These are phyloP conservation scores for Torulaspora microellipsoides DNA, from an alignment of 805 yeast species.

Conservation along the genomic window DNA sequence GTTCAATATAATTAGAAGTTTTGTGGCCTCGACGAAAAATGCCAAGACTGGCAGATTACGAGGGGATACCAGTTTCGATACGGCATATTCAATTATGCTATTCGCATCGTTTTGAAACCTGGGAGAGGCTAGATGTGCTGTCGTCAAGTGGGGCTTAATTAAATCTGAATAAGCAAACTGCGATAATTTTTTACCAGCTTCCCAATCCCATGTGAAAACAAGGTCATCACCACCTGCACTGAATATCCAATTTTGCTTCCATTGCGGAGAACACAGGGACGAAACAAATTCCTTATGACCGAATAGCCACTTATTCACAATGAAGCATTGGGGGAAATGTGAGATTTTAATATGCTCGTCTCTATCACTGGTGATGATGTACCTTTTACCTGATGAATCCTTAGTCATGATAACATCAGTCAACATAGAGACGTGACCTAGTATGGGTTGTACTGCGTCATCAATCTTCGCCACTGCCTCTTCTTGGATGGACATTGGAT, in stretches of 20 bases:
- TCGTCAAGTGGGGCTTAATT: conserved; percentile 44
- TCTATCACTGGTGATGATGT: conserved; percentile 77
- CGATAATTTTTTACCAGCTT: conserved; percentile 43
- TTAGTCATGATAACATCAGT: conserved; percentile 51
- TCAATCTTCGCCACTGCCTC: conserved; percentile 36
- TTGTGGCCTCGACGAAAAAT: conserved; percentile 50
- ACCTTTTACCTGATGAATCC: conserved; percentile 38
- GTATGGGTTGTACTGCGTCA: conserved; percentile 54
- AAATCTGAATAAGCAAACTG: conserved; percentile 46
- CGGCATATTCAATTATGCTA: conserved; percentile 47
- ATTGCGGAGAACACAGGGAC: conserved; percentile 50
- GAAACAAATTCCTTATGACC: conserved; percentile 87
- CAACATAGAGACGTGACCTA: conserved; percentile 97
- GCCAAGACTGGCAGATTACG: conserved; percentile 34
- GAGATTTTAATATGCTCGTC: conserved; percentile 93
- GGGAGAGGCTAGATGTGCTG: conserved; percentile 57
- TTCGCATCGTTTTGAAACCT: conserved; percentile 53
- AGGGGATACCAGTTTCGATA: conserved; percentile 42
- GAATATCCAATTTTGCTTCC: conserved; percentile 47
- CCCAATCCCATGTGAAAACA: conserved; percentile 79
- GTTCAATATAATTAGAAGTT: conserved; percentile 36
- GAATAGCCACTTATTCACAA: conserved; percentile 77
- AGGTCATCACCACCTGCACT: conserved; percentile 91
- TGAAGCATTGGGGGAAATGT: conserved; percentile 68
- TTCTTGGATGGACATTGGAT: conserved; percentile 46